Evolutionary conservation across 768 basidiomycete genomes (phyloP).

Genomic region (Suillus fuscotomentosus): DNA sequence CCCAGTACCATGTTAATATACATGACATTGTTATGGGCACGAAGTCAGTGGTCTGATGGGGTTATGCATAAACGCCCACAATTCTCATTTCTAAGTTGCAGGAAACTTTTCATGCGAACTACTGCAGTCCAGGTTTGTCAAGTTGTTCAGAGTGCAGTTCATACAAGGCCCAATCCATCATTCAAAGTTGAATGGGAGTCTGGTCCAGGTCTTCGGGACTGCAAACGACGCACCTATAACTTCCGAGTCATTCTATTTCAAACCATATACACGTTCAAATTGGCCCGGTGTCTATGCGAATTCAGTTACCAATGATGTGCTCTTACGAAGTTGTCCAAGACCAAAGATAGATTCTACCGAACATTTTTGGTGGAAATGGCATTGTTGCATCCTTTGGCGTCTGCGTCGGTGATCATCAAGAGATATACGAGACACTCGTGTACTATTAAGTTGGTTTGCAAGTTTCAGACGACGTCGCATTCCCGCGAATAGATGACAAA

Average conservation of each 20-base stretch:
- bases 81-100: slow-evolving; percentile 40
- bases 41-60: slow-evolving; percentile 29
- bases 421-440: background rate
- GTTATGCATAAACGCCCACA: background rate
- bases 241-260: background rate
- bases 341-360: background rate
- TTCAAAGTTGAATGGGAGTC: background rate
- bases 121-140: slow-evolving; percentile 42
- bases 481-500: background rate
- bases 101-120: slow-evolving; percentile 77
- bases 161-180: slow-evolving; percentile 63
- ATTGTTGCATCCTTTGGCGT: background rate
- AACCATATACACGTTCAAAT: background rate
- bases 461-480: background rate
- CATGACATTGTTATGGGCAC: slow-evolving; percentile 72
- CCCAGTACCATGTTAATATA: background rate
- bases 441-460: background rate
- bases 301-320: background rate
- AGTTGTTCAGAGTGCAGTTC: slow-evolving; percentile 55
- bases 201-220: background rate
- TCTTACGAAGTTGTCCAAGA: background rate
- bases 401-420: background rate
- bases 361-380: background rate
- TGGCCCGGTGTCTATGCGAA: background rate
- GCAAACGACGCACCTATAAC: background rate